Evolutionary conservation across 1,284 basidiomycete species (phyloP), one percentile per base, ranked within the genome.

Genomic region (Malassezia psittaci): DNA sequence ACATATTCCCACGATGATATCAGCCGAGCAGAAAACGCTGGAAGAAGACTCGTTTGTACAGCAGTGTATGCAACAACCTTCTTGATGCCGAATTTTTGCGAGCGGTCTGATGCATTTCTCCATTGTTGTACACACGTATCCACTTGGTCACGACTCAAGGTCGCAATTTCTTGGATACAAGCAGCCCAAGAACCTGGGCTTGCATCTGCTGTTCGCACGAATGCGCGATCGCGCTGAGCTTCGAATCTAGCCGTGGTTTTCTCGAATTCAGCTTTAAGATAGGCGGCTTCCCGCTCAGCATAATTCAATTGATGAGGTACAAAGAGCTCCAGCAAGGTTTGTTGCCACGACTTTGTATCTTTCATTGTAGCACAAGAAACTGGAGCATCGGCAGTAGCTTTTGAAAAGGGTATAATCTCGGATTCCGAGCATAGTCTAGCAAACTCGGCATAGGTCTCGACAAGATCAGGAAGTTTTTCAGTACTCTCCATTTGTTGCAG

Each of bases 221-320:
- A 48, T 7, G 46, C 40, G 21, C 55, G 55, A 24, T 52, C 55
- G 46, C 51, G 50, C n/a, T 24, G 45, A 16, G 44, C 37, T 12
- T 29, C 42, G 16, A 52, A 52, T 10, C 19, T 18, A 3, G 50
- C 18, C 11, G 35, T n/a, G 15, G 19, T 34, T 2, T 21, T 36
- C 18, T 16, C 21, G 21, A 51, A 57, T 6, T 32, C 48, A 11
- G 24, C 16, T 10, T 40, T 3, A n/a, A 57, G 39, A 36, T 12
- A 35, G 12, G 21, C 39, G 2, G 44, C 12, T 21, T 57, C 55
- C 1, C 21, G 40, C 24, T 38, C 7, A 29, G 37, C 16, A 36
- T 57, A 57, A 18, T 21, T 3, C 7, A 7, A 16, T 36, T 49
- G 38, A 24, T 41, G 37, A 9, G 55, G 55, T 29, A 15, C 35